Evolutionary conservation across 352 stramenopile genomes (phyloP).

Genomic region (Globisporangium cederbergense): DNA sequence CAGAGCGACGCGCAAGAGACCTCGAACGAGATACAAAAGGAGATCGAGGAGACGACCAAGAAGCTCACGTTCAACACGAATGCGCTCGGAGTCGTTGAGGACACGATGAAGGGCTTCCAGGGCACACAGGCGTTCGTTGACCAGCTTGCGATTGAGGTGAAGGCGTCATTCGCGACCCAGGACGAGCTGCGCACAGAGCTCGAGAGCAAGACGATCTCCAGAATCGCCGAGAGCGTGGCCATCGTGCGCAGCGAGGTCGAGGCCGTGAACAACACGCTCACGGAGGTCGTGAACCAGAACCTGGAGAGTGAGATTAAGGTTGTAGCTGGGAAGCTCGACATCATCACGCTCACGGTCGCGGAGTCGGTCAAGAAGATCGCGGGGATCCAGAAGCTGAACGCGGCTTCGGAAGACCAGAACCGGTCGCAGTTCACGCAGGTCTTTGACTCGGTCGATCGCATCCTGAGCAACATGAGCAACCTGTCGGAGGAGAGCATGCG

Average conservation of each 20-base stretch:
- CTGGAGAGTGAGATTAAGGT: conserved; percentile 59
- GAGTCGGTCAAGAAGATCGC: conserved; percentile 62
- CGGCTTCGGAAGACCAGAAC: conserved; percentile 49
- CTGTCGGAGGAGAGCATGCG: conserved; percentile 75
- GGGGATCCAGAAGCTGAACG: conserved; percentile 53
- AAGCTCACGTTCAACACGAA: conserved; percentile 42
- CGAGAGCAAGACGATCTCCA: conserved; percentile 45
- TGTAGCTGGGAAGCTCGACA: conserved; percentile 46
- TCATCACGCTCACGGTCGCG: conserved; percentile 41
- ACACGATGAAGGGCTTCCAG: conserved; percentile 56
- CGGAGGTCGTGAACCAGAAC: conserved; percentile 54
- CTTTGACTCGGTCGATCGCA: conserved; percentile 65
- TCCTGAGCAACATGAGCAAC: conserved; percentile 58
- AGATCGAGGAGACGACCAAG: conserved; percentile 51
- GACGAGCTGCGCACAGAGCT: conserved; percentile 49
- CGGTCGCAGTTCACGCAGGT: conserved; percentile 56
- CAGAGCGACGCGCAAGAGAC: conserved; percentile 35
- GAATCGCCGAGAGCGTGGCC: conserved; percentile 51
- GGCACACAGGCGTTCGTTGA: conserved; percentile 47
- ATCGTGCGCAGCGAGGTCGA: conserved; percentile 46
- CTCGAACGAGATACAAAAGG: conserved; percentile 36
- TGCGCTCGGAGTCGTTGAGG: conserved; percentile 38
- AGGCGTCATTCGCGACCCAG: conserved; percentile 31
- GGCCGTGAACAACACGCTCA: conserved; percentile 44
- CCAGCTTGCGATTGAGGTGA: conserved; percentile 38